These are phyloP conservation scores for Fraxinus anomala DNA, from an alignment of 257 asterid genomes.

Conservation along the genomic window DNA sequence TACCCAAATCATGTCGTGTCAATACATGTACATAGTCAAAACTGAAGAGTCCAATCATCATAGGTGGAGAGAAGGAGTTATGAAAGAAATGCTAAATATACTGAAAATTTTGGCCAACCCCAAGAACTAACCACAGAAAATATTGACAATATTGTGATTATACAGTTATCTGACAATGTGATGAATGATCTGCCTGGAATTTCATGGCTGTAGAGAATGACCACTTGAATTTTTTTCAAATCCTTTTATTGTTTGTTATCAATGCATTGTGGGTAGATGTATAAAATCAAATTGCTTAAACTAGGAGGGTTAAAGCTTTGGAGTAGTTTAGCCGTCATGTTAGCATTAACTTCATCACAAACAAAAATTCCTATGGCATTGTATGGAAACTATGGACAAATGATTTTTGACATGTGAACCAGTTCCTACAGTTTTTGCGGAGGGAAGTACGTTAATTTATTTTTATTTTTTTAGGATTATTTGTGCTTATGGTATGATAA, in stretches of 20 bases:
- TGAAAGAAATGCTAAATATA: too few relatives aligned
- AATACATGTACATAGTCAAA: too few relatives aligned
- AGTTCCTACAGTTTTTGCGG: not conserved
- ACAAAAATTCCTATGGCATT: not conserved
- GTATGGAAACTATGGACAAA: not conserved
- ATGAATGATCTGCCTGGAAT: not conserved
- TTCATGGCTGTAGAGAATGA: not conserved
- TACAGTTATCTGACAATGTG: not conserved
- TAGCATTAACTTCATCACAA: not conserved
- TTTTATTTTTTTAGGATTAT: too few relatives aligned
- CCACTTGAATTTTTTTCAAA: not conserved
- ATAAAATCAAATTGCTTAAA: slow-evolving; percentile 3
- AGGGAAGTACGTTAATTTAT: too few relatives aligned
- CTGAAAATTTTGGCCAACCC: not conserved
- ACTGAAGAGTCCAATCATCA: too few relatives aligned
- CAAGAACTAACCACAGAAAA: not conserved
- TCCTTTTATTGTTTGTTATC: not conserved
- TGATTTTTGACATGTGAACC: not conserved
- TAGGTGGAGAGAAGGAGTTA: too few relatives aligned
- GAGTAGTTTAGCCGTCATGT: slow-evolving; percentile 9
- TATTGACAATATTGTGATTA: not conserved
- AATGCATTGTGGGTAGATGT: not conserved
- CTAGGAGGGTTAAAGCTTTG: slow-evolving; percentile 11
- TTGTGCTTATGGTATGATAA: not conserved
- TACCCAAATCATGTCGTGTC: too few relatives aligned